phyloP scores from a whole-genome alignment of 495 filamentous ascomycete species.

The Elasticomyces elasticus region DNA sequence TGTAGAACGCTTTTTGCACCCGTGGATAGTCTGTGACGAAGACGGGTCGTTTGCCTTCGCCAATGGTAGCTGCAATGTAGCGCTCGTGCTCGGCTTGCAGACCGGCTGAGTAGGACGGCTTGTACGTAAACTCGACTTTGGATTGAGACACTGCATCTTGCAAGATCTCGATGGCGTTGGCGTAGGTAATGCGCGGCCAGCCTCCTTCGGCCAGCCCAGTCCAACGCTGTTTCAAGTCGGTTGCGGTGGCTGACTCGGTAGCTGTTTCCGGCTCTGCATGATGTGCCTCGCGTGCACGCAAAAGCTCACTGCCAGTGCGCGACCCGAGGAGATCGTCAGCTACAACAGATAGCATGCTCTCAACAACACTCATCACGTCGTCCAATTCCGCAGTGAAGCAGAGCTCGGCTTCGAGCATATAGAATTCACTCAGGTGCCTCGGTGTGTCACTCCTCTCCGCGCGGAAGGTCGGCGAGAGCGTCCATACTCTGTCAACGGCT shows the following conservation, averaged over 20 bases:
- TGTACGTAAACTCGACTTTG: constrained; percentile 48
- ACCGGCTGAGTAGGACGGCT: constrained; percentile 60
- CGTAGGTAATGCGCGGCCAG: constrained; percentile 84
- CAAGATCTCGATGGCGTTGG: constrained; percentile 60
- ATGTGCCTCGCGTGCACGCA: constrained; percentile 27
- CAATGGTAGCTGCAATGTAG: constrained; percentile 65
- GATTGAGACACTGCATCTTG: constrained; percentile 45
- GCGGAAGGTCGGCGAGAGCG: constrained; percentile 84
- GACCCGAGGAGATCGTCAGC: constrained; percentile 46
- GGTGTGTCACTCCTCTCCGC: constrained; percentile 92
- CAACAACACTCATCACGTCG: constrained; percentile 65
- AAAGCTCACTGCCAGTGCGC: constrained; percentile 53
- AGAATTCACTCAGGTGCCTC: constrained; percentile 93
- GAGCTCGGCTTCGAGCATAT: constrained; percentile 92
- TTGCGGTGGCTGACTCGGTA: constrained; percentile 28
- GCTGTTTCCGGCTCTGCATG: constrained; percentile 26
- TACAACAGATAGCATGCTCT: constrained; percentile 61
- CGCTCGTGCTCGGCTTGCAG: constrained; percentile 89
- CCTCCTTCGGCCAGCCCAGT: constrained; percentile 45
- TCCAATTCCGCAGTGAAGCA: constrained; percentile 62
- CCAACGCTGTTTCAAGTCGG: constrained; percentile 60
- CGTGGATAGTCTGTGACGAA: constrained; percentile 91
- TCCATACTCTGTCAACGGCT: constrained; percentile 84
- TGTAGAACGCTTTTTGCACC: constrained; percentile 89
- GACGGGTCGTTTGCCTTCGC: constrained; percentile 55